Conservation (phyloP, 352 stramenopile species). For the Globisporangium cederbergense region DNA sequence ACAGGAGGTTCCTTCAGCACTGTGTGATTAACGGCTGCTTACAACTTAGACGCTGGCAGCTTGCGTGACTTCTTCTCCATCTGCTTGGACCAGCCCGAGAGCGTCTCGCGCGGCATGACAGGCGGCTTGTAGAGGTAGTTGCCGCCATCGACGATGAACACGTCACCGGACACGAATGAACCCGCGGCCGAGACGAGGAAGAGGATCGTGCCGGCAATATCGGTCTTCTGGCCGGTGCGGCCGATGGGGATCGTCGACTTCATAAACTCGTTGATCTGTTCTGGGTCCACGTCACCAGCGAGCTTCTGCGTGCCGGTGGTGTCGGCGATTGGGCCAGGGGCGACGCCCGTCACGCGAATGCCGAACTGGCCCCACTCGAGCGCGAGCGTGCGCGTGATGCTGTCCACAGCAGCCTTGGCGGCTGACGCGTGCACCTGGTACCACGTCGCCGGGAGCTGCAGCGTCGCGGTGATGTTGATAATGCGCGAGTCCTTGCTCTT, state of each 20-base stretch:
- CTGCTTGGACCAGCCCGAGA: constrained; percentile 72
- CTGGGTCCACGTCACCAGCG: constrained; percentile 43
- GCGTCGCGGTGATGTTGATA: constrained; percentile 95
- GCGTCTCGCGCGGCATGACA: constrained; percentile 62
- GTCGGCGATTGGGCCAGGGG: constrained; percentile 93
- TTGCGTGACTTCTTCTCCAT: constrained; percentile 75
- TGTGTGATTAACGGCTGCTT: not conserved
- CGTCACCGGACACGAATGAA: constrained; percentile 79
- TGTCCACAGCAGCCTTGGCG: constrained; percentile 95
- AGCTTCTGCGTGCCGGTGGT: constrained; percentile 95
- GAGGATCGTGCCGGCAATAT: constrained; percentile 78
- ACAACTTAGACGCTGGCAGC: constrained; percentile 20
- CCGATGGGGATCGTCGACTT: constrained; percentile 57
- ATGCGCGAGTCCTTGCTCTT: constrained; percentile 74
- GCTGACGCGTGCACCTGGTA: constrained; percentile 95
- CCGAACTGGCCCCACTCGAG: constrained; percentile 95
- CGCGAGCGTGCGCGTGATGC: constrained; percentile 91
- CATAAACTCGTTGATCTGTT: constrained; percentile 47
- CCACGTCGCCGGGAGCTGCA: constrained; percentile 90
- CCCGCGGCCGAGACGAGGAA: constrained; percentile 81
- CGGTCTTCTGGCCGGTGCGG: constrained; percentile 74
- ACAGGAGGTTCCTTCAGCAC: not conserved
- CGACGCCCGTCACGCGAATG: constrained; percentile 93
- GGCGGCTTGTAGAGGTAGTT: constrained; percentile 79
- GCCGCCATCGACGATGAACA: constrained; percentile 82